Percentiles rank a stretch among this genome's conserved stretches.
These are phyloP conservation scores for Chaetomium sp. DNA, from an alignment of 2,329 filamentous ascomycete species.

Conservation along the genomic window DNA sequence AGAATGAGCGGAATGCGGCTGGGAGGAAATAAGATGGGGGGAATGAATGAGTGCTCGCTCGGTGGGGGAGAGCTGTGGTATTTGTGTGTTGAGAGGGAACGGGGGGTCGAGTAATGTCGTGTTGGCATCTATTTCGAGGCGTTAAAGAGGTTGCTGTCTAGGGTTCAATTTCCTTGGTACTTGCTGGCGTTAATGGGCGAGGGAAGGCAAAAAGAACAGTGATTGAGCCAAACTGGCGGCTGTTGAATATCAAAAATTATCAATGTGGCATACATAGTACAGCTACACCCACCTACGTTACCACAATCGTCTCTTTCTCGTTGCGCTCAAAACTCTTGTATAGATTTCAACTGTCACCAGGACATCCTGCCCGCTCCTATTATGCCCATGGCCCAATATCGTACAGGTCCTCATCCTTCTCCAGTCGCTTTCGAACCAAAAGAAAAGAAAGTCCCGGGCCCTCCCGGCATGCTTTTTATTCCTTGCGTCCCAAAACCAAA, in stretches of 20 bases:
- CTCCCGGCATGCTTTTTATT: conserved; percentile 1
- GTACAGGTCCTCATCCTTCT: conserved; percentile 1
- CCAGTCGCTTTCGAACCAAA: background rate
- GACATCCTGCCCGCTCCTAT: conserved; percentile 5
- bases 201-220: conserved; percentile 1
- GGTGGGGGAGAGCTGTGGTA: no score
- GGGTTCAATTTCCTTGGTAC: no score
- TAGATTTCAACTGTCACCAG: conserved; percentile 7
- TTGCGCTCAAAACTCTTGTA: background rate
- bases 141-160: background rate
- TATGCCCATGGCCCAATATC: conserved; percentile 3
- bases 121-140: background rate
- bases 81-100: no score
- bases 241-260: background rate
- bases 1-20: conserved; percentile 50
- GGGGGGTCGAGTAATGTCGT: no score
- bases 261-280: background rate
- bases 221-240: background rate
- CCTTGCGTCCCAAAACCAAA: background rate
- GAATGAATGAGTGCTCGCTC: background rate
- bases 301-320: background rate
- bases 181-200: conserved; percentile 1
- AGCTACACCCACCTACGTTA: background rate
- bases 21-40: conserved; percentile 15
- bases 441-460: background rate